Conservation (phyloP, 176 grass and related monocot species). For the Oryza rufipogon region DNA sequence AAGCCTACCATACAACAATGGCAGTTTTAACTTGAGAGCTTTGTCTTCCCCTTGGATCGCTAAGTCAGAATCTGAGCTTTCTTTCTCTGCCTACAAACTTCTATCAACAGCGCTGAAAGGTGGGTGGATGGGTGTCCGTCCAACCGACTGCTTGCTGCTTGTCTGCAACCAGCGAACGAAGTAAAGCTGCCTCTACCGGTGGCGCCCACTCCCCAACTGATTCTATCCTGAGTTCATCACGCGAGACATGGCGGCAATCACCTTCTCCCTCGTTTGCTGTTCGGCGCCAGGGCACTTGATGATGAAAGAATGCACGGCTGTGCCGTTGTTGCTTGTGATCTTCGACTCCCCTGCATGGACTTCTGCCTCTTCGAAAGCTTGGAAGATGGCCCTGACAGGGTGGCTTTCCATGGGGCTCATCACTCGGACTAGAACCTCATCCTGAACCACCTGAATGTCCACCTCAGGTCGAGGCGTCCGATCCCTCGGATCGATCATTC, state of each 20-base stretch:
- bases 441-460: constrained; percentile 82
- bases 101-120: constrained; percentile 64
- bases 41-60: constrained; percentile 36
- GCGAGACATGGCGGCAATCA: constrained; percentile 66
- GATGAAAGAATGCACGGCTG: constrained; percentile 74
- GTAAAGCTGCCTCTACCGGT: constrained; percentile 21
- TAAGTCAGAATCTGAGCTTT: constrained; percentile 56
- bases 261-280: constrained; percentile 84
- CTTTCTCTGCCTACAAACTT: constrained; percentile 55
- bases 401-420: constrained; percentile 74
- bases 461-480: constrained; percentile 55
- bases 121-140: constrained; percentile 22
- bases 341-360: constrained; percentile 71
- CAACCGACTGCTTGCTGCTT: constrained; percentile 47
- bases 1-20: constrained; percentile 54
- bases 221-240: constrained; percentile 53
- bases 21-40: constrained; percentile 40
- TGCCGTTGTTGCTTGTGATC: constrained; percentile 53
- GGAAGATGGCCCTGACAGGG: constrained; percentile 71
- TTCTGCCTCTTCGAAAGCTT: constrained; percentile 82
- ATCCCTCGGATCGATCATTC: constrained; percentile 48
- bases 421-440: constrained; percentile 79
- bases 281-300: constrained; percentile 79
- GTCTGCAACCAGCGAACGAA: constrained; percentile 35
- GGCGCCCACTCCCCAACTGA: not conserved